Evolutionary conservation across 73 alveolate species (phyloP), one percentile per base, ranked within the genome.

Genomic region (Paramecium sexaurelia): DNA sequence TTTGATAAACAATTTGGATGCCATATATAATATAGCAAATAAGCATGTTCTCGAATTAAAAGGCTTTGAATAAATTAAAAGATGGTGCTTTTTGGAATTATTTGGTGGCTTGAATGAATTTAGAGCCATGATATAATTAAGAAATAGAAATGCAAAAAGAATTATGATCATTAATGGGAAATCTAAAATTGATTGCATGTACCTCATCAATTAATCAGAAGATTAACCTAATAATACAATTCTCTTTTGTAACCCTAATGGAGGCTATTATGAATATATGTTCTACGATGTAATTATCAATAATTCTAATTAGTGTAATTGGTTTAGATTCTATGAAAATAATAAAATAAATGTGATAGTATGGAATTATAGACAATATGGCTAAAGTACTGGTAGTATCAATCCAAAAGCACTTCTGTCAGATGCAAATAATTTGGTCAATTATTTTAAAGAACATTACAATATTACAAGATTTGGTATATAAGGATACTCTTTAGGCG

Each of bases 331-430:
- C 55, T 95, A 95, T 85, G 67, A 91, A 75, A 57, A 92, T 17
- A 86, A 86, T 61, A 94, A 95, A 27, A 55, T 92, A 10, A 95
- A 91, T 94, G 95, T 95, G 22, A 86, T 93, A 2, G 90, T 95
- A 39, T 94, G 97, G 96, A 95, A 95, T 94, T 95, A 95, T 95
- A 94, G 97, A 94, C 92, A 96, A 27, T 95, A 95, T 94, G 96
- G 98, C 41, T 89, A 94, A 91, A 94, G 97, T 92, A 91, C 94
- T 55, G 98, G 98, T 10, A 35, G 45, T 39, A 91, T 92, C 4
- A 91, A 87, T 56, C 92, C 95, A 29, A 47, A 90, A 55, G 94
- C 90, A 67, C 86, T 94, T 40, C 78, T 66, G 37, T 85, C 91
- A 29, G 97, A 94, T 85, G 95, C 96, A 7, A 94, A 91, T 55